Conservation (phyloP, 805 yeast species). For the Metschnikowia bowlesiae region DNA sequence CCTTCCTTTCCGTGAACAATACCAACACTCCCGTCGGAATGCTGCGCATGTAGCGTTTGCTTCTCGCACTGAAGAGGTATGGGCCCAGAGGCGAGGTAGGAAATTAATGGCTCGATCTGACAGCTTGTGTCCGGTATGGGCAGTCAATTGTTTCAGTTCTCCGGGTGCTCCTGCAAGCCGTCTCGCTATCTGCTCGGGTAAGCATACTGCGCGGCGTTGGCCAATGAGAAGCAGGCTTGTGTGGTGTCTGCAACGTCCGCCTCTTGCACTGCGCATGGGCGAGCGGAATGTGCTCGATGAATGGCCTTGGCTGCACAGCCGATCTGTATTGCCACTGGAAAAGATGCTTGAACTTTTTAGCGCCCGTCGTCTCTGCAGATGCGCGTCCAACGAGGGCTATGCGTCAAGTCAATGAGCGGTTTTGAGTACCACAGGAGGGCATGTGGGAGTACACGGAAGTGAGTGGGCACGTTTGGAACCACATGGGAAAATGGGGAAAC, state of each 20-base stretch:
- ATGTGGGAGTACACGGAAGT: no score
- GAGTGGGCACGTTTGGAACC: no score
- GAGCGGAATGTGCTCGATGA: not conserved
- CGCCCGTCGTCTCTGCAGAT: not conserved
- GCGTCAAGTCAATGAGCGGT: not conserved
- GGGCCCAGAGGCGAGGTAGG: not conserved
- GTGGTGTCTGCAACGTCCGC: not conserved
- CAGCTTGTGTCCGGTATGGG: not conserved
- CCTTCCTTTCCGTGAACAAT: no score
- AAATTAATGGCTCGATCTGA: not conserved
- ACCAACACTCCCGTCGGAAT: no score
- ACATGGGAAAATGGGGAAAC: no score
- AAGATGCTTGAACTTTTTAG: not conserved
- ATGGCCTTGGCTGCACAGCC: not conserved
- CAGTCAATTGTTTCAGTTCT: not conserved
- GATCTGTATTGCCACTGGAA: not conserved
- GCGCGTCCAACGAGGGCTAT: not conserved
- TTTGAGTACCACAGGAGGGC: no score
- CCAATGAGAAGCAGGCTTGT: not conserved
- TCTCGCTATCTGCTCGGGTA: conserved; percentile 3
- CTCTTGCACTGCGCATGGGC: not conserved
- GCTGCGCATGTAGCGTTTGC: no score
- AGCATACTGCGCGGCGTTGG: not conserved
- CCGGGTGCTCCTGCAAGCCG: not conserved
- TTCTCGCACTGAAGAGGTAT: no score